Percentiles rank a stretch among this genome's conserved stretches.
phyloP scores from a whole-genome alignment of 768 basidiomycete genomes.

The Russula abietina region DNA sequence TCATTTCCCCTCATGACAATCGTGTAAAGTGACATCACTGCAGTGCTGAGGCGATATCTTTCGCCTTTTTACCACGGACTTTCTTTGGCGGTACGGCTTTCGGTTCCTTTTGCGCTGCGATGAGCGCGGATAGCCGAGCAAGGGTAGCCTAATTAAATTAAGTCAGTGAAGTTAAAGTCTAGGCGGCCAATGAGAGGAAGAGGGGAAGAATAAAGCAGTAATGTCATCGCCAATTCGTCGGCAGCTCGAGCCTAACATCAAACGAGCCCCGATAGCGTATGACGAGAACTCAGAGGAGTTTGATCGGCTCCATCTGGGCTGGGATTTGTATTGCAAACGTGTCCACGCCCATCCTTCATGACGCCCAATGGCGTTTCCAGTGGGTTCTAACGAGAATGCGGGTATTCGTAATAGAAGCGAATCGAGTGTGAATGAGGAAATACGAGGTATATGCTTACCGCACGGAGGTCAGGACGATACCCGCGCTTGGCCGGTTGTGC shows the following conservation, averaged over 20 bases:
- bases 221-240: slow-evolving; percentile 73
- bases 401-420: slow-evolving; percentile 23
- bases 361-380: slow-evolving; percentile 57
- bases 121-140: slow-evolving; percentile 68
- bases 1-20: neutral
- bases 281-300: slow-evolving; percentile 49
- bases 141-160: slow-evolving; percentile 52
- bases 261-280: slow-evolving; percentile 77
- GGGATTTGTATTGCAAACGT: slow-evolving; percentile 75
- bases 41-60: neutral
- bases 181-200: slow-evolving; percentile 1
- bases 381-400: slow-evolving; percentile 92
- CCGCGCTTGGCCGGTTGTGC: slow-evolving; percentile 54
- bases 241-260: slow-evolving; percentile 49
- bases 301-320: slow-evolving; percentile 50
- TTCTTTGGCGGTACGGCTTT: slow-evolving; percentile 65
- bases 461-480: slow-evolving; percentile 73
- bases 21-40: neutral
- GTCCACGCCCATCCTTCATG: slow-evolving; percentile 90
- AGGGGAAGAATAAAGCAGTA: slow-evolving; percentile 24
- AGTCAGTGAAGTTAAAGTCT: neutral
- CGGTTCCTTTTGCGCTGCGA: slow-evolving; percentile 64
- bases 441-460: slow-evolving; percentile 46
- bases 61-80: slow-evolving; percentile 62
- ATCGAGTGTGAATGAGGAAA: slow-evolving; percentile 1